Percentiles rank a stretch among this genome's conserved stretches.
Conservation (phyloP, 2,329 filamentous ascomycete genomes). For the Coniochaeta sp. region DNA sequence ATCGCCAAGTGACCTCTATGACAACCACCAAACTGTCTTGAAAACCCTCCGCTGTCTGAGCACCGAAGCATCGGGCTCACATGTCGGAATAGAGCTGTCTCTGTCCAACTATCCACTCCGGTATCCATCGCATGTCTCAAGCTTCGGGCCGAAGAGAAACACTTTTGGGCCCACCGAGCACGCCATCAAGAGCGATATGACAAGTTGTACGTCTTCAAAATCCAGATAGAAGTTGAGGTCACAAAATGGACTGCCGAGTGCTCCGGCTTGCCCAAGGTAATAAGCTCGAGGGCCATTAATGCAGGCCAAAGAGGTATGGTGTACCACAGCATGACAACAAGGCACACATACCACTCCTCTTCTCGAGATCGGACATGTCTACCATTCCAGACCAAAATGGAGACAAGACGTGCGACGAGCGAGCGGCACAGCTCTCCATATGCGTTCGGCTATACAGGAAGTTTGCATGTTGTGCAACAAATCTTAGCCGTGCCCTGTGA, state of each 20-base stretch:
- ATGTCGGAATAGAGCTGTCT: background rate
- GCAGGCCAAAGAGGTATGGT: background rate
- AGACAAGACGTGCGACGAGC: background rate
- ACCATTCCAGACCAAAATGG: background rate
- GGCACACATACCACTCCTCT: background rate
- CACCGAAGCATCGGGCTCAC: background rate
- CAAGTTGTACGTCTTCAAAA: background rate
- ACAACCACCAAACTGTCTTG: too few relatives aligned
- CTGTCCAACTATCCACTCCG: background rate
- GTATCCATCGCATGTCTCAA: background rate
- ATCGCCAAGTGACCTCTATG: too few relatives aligned
- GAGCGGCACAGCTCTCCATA: background rate
- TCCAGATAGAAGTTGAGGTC: background rate
- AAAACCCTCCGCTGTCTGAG: too few relatives aligned
- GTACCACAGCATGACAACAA: background rate
- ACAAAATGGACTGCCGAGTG: too few relatives aligned
- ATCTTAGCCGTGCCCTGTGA: background rate
- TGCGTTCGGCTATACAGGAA: background rate
- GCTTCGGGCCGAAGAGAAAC: constrained; percentile 1
- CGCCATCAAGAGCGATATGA: background rate
- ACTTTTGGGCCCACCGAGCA: background rate
- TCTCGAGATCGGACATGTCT: background rate
- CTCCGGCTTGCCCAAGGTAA: too few relatives aligned
- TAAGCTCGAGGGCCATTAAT: too few relatives aligned
- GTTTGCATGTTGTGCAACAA: background rate